Evolutionary conservation across 176 grass and related monocot genomes (phyloP).

Genomic region (Poa pratensis): DNA sequence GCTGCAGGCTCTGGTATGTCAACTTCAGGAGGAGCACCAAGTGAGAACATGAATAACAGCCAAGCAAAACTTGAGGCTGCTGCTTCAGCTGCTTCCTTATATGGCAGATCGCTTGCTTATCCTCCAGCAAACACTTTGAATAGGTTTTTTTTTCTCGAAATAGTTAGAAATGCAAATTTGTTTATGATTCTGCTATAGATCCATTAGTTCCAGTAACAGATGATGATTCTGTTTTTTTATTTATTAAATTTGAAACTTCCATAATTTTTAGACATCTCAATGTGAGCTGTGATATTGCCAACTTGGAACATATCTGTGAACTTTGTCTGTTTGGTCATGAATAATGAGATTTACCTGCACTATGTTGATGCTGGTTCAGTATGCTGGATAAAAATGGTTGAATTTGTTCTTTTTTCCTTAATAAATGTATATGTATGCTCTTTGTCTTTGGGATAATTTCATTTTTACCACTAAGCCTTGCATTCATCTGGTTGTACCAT

Average conservation of each 20-base stretch:
- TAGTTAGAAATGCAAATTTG: constrained; percentile 27
- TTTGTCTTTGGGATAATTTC: background rate
- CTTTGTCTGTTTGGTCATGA: background rate
- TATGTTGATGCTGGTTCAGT: constrained; percentile 12
- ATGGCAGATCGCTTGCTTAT: constrained; percentile 79
- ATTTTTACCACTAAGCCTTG: constrained; percentile 1
- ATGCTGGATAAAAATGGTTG: background rate
- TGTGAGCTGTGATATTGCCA: background rate
- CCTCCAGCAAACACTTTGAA: constrained; percentile 47
- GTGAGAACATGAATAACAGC: constrained; percentile 52
- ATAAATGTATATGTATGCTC: background rate
- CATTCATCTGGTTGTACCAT: background rate
- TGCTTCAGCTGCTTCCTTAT: constrained; percentile 74
- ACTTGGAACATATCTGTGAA: background rate
- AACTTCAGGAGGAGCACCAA: constrained; percentile 38
- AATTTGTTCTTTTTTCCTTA: background rate
- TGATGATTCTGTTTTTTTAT: background rate
- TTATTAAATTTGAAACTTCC: background rate
- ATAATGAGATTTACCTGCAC: background rate
- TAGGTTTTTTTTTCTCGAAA: constrained; percentile 28
- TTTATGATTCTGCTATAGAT: constrained; percentile 17
- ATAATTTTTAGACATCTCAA: background rate
- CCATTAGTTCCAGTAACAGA: background rate
- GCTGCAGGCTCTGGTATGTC: constrained; percentile 43
- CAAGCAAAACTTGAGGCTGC: constrained; percentile 73